A percentile compares a stretch with the other conserved stretches of the same genome.
phyloP scores from a whole-genome alignment of 1,284 basidiomycete genomes.

The Boletus calvinii region DNA sequence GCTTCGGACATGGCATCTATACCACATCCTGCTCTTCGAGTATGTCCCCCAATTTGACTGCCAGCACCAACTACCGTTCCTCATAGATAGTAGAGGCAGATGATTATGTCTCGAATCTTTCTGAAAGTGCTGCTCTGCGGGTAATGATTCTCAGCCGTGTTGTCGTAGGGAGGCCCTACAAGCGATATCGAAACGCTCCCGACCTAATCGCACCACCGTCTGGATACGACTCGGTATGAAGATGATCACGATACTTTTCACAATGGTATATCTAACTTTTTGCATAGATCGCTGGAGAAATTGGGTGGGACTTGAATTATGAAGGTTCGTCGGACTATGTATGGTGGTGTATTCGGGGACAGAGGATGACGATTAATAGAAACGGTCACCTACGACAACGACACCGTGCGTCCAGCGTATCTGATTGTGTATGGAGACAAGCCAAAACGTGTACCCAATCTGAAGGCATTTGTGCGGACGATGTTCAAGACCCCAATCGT shows the following conservation, averaged over 20 bases:
- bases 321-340: constrained; percentile 33
- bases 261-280: background rate
- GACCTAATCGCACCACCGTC: constrained; percentile 46
- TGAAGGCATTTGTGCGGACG: constrained; percentile 32
- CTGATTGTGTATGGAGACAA: constrained; percentile 51
- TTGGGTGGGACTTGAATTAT: constrained; percentile 56
- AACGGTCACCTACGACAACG: constrained; percentile 58
- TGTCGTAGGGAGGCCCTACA: constrained; percentile 55
- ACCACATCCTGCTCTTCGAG: constrained; percentile 61
- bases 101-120: constrained; percentile 48
- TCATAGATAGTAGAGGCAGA: constrained; percentile 50
- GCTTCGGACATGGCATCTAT: constrained; percentile 64
- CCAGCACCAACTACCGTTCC: background rate
- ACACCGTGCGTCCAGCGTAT: constrained; percentile 58
- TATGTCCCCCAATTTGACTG: constrained; percentile 29
- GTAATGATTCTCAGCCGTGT: constrained; percentile 57
- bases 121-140: constrained; percentile 40
- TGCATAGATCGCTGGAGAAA: constrained; percentile 42
- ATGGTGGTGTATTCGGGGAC: background rate
- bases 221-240: constrained; percentile 56
- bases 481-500: constrained; percentile 39
- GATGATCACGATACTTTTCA: constrained; percentile 1
- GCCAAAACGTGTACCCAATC: constrained; percentile 21
- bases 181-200: constrained; percentile 45
- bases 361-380: constrained; percentile 32